These are phyloP conservation scores for Strigomonas culicis DNA, from an alignment of 208 protist genomes.

Conservation along the genomic window DNA sequence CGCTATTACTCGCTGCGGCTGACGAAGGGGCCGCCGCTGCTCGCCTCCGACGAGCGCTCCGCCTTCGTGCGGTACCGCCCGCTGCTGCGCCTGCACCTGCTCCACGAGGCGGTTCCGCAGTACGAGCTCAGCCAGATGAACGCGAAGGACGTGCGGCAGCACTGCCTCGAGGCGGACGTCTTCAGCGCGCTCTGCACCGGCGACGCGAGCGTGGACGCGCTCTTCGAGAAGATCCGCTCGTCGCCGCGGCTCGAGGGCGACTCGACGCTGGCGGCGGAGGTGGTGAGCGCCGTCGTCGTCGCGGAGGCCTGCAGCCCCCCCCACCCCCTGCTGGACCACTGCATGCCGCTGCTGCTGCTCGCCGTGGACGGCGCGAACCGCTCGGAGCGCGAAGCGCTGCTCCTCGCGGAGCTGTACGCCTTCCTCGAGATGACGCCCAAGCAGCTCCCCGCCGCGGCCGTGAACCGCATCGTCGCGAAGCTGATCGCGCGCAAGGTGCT, in stretches of 20 bases:
- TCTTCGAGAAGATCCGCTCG: constrained; percentile 55
- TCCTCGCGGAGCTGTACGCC: constrained; percentile 61
- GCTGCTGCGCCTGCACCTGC: constrained; percentile 24
- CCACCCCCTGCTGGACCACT: constrained; percentile 40
- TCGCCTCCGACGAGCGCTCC: constrained; percentile 17
- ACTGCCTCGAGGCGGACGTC: constrained; percentile 51
- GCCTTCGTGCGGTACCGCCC: constrained; percentile 61
- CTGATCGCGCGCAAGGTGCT: constrained; percentile 38
- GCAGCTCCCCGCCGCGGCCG: constrained; percentile 19
- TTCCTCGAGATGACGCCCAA: constrained; percentile 23
- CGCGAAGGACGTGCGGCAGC: constrained; percentile 36
- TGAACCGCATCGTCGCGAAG: constrained; percentile 34
- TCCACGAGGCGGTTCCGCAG: constrained; percentile 6
- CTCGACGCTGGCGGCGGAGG: constrained; percentile 49
- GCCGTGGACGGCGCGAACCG: constrained; percentile 52
- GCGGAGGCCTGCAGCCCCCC: constrained; percentile 48
- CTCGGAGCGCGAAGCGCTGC: constrained; percentile 30
- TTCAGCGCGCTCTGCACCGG: constrained; percentile 47
- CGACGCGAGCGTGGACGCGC: constrained; percentile 21
- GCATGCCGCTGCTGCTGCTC: constrained; percentile 55
- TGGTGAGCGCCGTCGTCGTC: constrained; percentile 62
- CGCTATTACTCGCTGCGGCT: constrained; percentile 15
- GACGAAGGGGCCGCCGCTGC: constrained; percentile 8
- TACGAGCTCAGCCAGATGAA: constrained; percentile 15
- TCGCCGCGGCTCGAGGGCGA: constrained; percentile 31